Base-by-base conservation (phyloP, 305 asterid species). In the Plantago rigida region DNA sequence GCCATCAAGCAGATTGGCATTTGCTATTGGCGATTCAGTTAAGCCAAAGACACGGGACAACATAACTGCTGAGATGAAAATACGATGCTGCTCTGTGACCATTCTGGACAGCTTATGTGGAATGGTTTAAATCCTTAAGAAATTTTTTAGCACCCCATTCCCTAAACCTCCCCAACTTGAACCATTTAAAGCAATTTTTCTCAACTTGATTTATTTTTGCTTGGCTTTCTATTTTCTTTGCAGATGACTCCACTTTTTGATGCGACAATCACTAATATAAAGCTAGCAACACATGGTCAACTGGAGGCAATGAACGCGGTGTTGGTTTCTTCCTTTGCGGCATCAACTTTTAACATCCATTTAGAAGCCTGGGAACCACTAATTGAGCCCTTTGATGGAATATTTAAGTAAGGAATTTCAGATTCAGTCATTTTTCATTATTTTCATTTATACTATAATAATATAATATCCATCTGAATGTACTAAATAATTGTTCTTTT, bases 351-450 rank as follows among this genome's bases (percentile, higher is more conserved):
- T 78, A 92, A 92, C 73, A 73, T 84, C 59, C 84, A 85, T 59
- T 77, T 92, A 67, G 99, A 92, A 77, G 94, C 97, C 15, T 92
- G 99, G 99, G 99, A 92, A 70, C 99, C 99, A 62, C 87, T 89
- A 59, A 82, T 92, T 71, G 99, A 93, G 83, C 96, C 99, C 62
- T 93, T 93, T 79, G 97, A 93, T 58, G 99, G 99, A 62, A 89
- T 87, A 72, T 89, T 89, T 73, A 93, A 89, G 99, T 93, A 81
- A 78, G 84, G 3, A 66, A 28, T 5, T 4, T 11, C 13, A 8
- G 26, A 9, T 60, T 31, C 46, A 61, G 67, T 17, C 22, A 15
- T 61, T 6, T 1, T 9, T 41, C 46, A 9, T 41, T 41, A 9
- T 9, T 9, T 41, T 9, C 46, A 9, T 41, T 54, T 49, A 60